Evolutionary conservation across 2,329 filamentous ascomycete species (phyloP).

Genomic region (Epicoccum nigrum): DNA sequence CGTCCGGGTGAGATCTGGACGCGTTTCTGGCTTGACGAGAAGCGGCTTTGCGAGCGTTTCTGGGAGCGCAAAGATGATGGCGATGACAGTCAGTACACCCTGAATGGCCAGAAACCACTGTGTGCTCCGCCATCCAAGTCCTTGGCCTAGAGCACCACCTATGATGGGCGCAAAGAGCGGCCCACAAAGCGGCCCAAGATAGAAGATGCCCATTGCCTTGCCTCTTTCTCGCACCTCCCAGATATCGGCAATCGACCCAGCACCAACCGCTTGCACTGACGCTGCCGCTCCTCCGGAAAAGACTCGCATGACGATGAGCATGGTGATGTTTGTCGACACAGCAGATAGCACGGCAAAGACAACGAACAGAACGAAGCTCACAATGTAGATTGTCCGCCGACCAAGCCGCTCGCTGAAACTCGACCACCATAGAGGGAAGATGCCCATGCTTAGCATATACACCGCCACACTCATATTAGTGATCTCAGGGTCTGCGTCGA

Average conservation of each 20-base stretch:
- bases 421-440: conserved; percentile 52
- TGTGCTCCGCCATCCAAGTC: conserved; percentile 47
- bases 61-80: conserved; percentile 44
- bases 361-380: conserved; percentile 43
- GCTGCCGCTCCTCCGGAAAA: conserved; percentile 48
- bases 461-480: conserved; percentile 50
- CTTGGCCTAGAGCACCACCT: conserved; percentile 43
- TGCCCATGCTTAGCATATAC: conserved; percentile 51
- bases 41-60: conserved; percentile 38
- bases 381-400: conserved; percentile 45
- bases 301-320: conserved; percentile 46
- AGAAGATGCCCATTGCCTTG: conserved; percentile 49
- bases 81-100: conserved; percentile 39
- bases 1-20: conserved; percentile 31
- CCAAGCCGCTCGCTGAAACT: conserved; percentile 47
- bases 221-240: conserved; percentile 48
- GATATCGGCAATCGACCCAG: conserved; percentile 47
- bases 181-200: conserved; percentile 48
- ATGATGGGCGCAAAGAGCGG: conserved; percentile 49
- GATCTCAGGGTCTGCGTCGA: conserved; percentile 40
- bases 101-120: conserved; percentile 50
- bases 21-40: conserved; percentile 2
- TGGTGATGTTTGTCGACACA: conserved; percentile 44
- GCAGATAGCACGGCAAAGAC: conserved; percentile 43
- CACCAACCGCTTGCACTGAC: conserved; percentile 48